phyloP scores from a whole-genome alignment of 768 basidiomycete species.

The Coprinopsis marcescibilis region DNA sequence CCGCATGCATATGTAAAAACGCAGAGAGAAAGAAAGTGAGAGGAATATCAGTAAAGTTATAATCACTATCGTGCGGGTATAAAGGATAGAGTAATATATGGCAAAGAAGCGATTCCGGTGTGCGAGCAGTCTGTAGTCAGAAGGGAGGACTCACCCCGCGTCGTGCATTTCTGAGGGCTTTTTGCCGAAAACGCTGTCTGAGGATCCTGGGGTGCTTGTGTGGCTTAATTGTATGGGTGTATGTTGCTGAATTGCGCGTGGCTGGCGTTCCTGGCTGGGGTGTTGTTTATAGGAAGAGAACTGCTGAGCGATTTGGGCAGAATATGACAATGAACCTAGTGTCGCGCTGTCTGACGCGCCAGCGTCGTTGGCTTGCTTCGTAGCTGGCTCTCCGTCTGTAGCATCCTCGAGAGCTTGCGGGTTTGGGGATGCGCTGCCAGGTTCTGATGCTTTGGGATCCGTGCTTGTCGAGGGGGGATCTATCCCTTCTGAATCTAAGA shows the following conservation, averaged over 20 bases:
- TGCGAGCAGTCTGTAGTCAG: not conserved
- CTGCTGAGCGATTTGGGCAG: conserved; percentile 60
- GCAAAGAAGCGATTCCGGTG: not conserved
- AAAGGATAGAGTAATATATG: not conserved
- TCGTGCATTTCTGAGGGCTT: conserved; percentile 75
- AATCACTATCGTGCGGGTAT: not conserved
- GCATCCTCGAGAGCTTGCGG: not conserved
- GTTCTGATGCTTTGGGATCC: conserved; percentile 3
- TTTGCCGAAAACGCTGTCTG: conserved; percentile 46
- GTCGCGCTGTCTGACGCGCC: not conserved
- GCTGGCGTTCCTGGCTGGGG: conserved; percentile 58
- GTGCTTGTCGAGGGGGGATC: conserved; percentile 14
- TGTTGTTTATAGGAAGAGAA: conserved; percentile 61
- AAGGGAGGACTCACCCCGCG: conserved; percentile 61
- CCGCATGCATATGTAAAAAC: conserved; percentile 2
- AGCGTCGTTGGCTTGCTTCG: conserved; percentile 7
- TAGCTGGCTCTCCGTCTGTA: conserved; percentile 13
- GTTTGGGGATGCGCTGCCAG: conserved; percentile 17
- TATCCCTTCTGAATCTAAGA: no score
- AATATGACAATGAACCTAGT: conserved; percentile 39
- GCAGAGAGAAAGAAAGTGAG: conserved; percentile 6
- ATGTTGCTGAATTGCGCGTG: conserved; percentile 25
- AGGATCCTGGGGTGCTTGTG: conserved; percentile 18
- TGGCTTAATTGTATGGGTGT: conserved; percentile 16
- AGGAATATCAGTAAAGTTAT: conserved; percentile 3